Evolutionary conservation across 148 eudicot genomes (phyloP).

Genomic region (Vaccinium macrocarpon): DNA sequence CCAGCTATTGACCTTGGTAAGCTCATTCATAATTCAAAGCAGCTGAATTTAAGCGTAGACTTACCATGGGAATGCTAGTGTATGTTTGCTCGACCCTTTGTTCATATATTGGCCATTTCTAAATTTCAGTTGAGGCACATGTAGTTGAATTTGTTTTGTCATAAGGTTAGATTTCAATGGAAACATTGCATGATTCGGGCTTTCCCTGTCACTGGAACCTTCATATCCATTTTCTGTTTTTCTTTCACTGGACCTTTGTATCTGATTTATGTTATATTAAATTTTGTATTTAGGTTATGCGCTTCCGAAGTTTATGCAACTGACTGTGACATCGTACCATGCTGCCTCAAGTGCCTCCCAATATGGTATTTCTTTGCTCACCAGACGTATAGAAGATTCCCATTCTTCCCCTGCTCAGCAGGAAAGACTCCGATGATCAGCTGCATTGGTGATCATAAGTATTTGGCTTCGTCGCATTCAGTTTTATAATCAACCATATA

Average conservation of each 20-base stretch:
- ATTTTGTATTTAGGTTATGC: too few relatives aligned
- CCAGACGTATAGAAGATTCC: slow-evolving; percentile 69
- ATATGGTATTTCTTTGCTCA: slow-evolving; percentile 74
- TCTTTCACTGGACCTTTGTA: too few relatives aligned
- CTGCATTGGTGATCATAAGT: slow-evolving; percentile 21
- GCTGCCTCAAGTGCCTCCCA: slow-evolving; percentile 86
- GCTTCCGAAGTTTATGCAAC: slow-evolving; percentile 64
- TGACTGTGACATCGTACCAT: slow-evolving; percentile 77
- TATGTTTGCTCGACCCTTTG: neutral
- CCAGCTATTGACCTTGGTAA: neutral
- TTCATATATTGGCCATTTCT: neutral
- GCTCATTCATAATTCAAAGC: neutral
- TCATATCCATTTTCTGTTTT: neutral
- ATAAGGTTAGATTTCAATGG: neutral
- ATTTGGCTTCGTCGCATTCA: slow-evolving; percentile 15
- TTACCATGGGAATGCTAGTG: neutral
- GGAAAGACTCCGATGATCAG: slow-evolving; percentile 38
- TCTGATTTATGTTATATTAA: too few relatives aligned
- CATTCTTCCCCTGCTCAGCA: slow-evolving; percentile 50
- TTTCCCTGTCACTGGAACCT: neutral
- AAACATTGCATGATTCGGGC: neutral
- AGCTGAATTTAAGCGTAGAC: neutral
- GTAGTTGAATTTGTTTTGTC: neutral
- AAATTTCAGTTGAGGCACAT: neutral
- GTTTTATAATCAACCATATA: slow-evolving; percentile 11